Evolutionary conservation across 1,139 yeast genomes (phyloP), one percentile per base, ranked within the genome.

Genomic region (Blastobotrys serpentis): DNA sequence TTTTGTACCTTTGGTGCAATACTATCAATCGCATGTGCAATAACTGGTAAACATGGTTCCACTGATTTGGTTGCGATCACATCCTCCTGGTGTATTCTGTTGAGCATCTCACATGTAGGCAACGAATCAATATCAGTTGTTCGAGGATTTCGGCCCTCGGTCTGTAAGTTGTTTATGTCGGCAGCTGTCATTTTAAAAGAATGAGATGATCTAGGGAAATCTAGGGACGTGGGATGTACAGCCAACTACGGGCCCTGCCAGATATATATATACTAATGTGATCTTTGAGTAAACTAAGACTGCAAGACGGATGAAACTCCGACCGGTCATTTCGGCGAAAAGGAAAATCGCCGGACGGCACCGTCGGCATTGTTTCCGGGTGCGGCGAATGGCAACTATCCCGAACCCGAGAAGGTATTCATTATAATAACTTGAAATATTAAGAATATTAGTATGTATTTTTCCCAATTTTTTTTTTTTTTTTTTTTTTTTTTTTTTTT

Each of bases 1-100:
- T 50, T 38, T 17, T 44, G 42, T 7, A 64, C 51, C 38, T 53
- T 54, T 4, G 67, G 67, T 19, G 52, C 57, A n/a, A 62, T 49
- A 10, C 45, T 56, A 29, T 64, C 68, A 7, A 62, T 57, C 4
- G 62, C 62, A 2, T 50, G 52, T 2, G 64, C 56, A 32, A 64
- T 54, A 3, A 42, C 47, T 13, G 56, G 54, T n/a, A 56, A 26
- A 37, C 57, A 50, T 17, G 51, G 44, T 4, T 36, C 46, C 3
- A 64, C 65, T 3, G 57, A 52, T 4, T 42, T 25, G 11, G 59
- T 52, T 2, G 61, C 63, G 1, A 42, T 43, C 10, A 44, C 18
- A 48, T 64, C 68, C 44, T 62, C 63, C 19, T 50, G 38, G 43
- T 63, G 60, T 53, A 64, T 62, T 21, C 57, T 52, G 25, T 29